Evolutionary conservation across 768 basidiomycete genomes (phyloP).

Genomic region (Mycena capillaripes): DNA sequence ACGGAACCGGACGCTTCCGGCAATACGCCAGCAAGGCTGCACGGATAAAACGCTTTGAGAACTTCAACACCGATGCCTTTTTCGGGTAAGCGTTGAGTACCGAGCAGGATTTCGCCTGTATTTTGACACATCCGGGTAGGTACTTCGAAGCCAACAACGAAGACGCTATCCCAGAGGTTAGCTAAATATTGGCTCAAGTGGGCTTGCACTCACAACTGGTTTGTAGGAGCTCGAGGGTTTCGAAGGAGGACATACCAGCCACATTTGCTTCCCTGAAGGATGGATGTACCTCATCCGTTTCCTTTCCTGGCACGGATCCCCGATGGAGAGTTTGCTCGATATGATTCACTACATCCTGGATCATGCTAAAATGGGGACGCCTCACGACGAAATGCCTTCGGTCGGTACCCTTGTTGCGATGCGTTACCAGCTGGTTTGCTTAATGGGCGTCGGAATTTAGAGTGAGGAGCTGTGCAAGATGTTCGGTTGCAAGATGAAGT

Average conservation of each 20-base stretch:
- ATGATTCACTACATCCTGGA: slow-evolving; percentile 30
- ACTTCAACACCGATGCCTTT: slow-evolving; percentile 34
- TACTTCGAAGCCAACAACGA: slow-evolving; percentile 30
- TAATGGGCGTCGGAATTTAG: background rate
- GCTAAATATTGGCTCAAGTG: background rate
- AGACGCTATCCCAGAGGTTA: slow-evolving; percentile 14
- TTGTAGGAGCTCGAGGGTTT: slow-evolving; percentile 24
- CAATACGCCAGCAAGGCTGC: slow-evolving; percentile 28
- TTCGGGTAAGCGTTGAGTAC: background rate
- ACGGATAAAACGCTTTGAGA: slow-evolving; percentile 25
- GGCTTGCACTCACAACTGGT: background rate
- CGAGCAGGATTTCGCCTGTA: too few species aligned
- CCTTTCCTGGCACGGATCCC: slow-evolving; percentile 30
- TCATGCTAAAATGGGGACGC: slow-evolving; percentile 23
- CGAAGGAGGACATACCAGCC: slow-evolving; percentile 31
- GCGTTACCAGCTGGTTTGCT: background rate
- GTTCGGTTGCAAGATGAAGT: slow-evolving; percentile 30
- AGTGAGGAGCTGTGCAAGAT: slow-evolving; percentile 26
- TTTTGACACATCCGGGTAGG: background rate
- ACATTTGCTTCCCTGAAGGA: slow-evolving; percentile 35
- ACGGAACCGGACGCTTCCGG: slow-evolving; percentile 34
- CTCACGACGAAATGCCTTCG: slow-evolving; percentile 20
- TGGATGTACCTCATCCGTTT: slow-evolving; percentile 34
- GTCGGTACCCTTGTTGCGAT: background rate
- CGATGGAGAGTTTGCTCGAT: slow-evolving; percentile 27